Base-by-base conservation (phyloP, 2,329 filamentous ascomycete genomes). In the Bipolaris bicolor region DNA sequence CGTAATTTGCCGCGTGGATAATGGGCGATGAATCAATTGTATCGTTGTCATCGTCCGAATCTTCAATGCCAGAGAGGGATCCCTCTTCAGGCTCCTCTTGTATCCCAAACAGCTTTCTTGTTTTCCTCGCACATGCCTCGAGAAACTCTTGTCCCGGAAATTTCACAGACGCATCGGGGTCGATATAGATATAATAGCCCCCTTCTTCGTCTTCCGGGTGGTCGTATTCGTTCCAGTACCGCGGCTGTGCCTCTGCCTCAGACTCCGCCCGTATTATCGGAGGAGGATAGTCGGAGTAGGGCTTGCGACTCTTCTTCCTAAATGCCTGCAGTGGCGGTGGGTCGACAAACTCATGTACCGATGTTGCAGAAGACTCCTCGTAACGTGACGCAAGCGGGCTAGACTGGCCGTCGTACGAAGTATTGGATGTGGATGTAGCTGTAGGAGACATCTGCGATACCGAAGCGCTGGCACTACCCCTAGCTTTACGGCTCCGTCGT, bases 151-250 rank as follows among this genome's bases (percentile, higher is more conserved):
- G 77, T 13, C 90, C 88, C 0, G 88, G 86, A 52, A 90, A 89
- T 33, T 78, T 78, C 16, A 77, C 69, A 9, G 83, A 80, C 1
- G 84, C 84, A 64, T 91, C 83, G 0, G 90, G 90, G 69, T 93
- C 84, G 57, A 94, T 80, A 67, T 91, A 92, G 64, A 95, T 88
- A 73, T 92, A 95, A 29, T 83, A 84, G 34, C 85, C 83, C 18
- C 86, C 82, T 13, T 82, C 78, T 2, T 83, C 86, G 10, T 77
- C 78, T 71, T 91, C 92, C 7, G 90, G 90, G 71, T 93, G 79
- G 64, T 96, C 91, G 74, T 94, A 95, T 74, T 96, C 91, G 74
- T 91, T 94, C 91, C 91, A 96, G 71, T 94, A 95, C 49, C 74
- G 58, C 65, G 77, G 67, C 33, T 58, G 58, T 29, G 59, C 47